Percentiles rank a stretch among this genome's conserved stretches.
phyloP scores from a whole-genome alignment of 805 yeast genomes.

The Candida piceae region DNA sequence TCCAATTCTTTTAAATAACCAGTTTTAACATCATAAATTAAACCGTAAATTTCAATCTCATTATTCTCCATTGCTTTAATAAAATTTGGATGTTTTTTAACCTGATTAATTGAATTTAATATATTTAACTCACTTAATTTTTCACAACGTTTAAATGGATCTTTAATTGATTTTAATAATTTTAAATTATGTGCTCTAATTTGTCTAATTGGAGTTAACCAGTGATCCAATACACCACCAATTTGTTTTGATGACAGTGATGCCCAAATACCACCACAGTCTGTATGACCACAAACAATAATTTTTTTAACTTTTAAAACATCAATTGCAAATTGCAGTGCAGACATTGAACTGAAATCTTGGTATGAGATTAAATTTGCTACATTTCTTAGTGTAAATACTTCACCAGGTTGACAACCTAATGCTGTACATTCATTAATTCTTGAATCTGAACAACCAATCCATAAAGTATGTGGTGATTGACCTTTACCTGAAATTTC shows the following conservation, averaged over 20 bases:
- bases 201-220: conserved; percentile 66
- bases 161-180: conserved; percentile 43
- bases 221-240: conserved; percentile 67
- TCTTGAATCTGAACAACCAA: conserved; percentile 92
- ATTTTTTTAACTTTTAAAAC: conserved; percentile 76
- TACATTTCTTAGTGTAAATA: conserved; percentile 82
- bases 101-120: conserved; percentile 60
- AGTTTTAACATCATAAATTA: conserved; percentile 76
- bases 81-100: conserved; percentile 63
- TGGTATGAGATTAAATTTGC: conserved; percentile 71
- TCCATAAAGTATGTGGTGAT: conserved; percentile 89
- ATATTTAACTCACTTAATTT: conserved; percentile 74
- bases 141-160: conserved; percentile 50
- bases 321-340: conserved; percentile 83
- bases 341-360: conserved; percentile 71
- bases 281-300: conserved; percentile 89
- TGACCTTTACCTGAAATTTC: conserved; percentile 74
- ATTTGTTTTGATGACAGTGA: conserved; percentile 58
- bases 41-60: conserved; percentile 72
- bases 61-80: conserved; percentile 56
- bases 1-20: conserved; percentile 50
- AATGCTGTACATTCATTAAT: conserved; percentile 73
- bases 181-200: conserved; percentile 56
- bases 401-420: conserved; percentile 83
- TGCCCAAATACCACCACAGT: conserved; percentile 91